These are phyloP conservation scores for Clarkia xantiana DNA, from an alignment of 345 rosid species.

Conservation along the genomic window DNA sequence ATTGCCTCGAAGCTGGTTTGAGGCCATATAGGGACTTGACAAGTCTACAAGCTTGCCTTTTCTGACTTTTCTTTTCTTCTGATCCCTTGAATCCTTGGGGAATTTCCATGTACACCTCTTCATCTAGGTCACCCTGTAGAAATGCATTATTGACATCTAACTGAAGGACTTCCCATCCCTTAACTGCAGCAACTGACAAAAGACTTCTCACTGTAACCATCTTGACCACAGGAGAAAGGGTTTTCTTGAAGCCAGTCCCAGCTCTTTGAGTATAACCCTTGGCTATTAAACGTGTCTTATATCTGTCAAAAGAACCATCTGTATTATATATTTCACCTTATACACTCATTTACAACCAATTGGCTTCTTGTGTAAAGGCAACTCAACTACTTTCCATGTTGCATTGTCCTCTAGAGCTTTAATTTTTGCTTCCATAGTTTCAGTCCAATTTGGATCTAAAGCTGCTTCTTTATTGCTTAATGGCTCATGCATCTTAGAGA, in stretches of 20 bases:
- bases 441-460: not conserved
- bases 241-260: not conserved
- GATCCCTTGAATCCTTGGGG: too few relatives aligned
- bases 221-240: slow-evolving; percentile 1
- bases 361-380: not conserved
- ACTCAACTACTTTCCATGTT: slow-evolving; percentile 1
- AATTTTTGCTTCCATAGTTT: not conserved
- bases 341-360: slow-evolving; percentile 3
- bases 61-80: too few relatives aligned
- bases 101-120: too few relatives aligned
- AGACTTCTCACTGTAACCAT: not conserved
- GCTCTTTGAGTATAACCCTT: not conserved
- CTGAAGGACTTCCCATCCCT: not conserved
- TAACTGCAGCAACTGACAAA: not conserved
- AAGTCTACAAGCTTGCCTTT: too few relatives aligned
- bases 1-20: too few relatives aligned
- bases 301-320: slow-evolving; percentile 1
- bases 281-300: not conserved
- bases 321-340: not conserved
- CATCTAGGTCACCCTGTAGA: too few relatives aligned
- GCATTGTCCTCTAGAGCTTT: not conserved
- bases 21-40: too few relatives aligned
- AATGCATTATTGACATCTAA: too few relatives aligned
- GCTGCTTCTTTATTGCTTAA: not conserved
- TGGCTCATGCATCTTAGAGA: too few relatives aligned